Base-by-base conservation (phyloP, 768 basidiomycete genomes). In the Daedaleopsis nitida region DNA sequence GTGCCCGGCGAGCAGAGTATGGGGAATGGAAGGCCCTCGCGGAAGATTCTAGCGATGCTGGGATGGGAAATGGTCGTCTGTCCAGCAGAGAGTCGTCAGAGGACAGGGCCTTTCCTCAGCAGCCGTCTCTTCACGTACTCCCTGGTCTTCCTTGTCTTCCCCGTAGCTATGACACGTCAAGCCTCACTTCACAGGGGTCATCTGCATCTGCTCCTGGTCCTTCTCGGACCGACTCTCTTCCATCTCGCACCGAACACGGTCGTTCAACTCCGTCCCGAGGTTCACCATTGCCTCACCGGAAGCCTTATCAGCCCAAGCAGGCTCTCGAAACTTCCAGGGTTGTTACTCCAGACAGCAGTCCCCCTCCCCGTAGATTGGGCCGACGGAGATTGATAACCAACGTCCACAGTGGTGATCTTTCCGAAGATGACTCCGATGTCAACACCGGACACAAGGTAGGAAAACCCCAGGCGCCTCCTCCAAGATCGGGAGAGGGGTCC, bases 1-100 rank as follows among this genome's bases (percentile, higher is more conserved):
- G 52, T 19, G 50, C 52, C 14, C 45, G 56, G 24, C 37, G 44
- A 13, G 56, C 61, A 8, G 61, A 62, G 37, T 64, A 64, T 43
- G 62, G 62, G 23, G 51, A 55, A 34, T 64, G 62, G 62, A 44
- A 59, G 45, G 51, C 44, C 24, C 50, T 64, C 16, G 49, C 32
- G 17, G 50, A 27, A 8, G 58, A 59, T 21, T 64, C 62, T n/a
- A 64, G 62, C 32, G 58, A 64, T 23, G 55, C 38, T 35, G 62
- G 59, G 12, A 55, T 56, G 50, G 53, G 51, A 14, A 57, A 39
- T 32, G 53, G 6, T 16, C 35, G 13, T 56, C 13, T 37, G n/a
- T 59, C 62, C 5, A 59, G 62, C 51, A 64, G 58, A 24, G 62
- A 56, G 8, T 59, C 62, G 24, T 59, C 62, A 34, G 44, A 32